These are phyloP conservation scores for Sporothrix dimorphospora DNA, from an alignment of 2,329 filamentous ascomycete genomes.

Conservation along the genomic window DNA sequence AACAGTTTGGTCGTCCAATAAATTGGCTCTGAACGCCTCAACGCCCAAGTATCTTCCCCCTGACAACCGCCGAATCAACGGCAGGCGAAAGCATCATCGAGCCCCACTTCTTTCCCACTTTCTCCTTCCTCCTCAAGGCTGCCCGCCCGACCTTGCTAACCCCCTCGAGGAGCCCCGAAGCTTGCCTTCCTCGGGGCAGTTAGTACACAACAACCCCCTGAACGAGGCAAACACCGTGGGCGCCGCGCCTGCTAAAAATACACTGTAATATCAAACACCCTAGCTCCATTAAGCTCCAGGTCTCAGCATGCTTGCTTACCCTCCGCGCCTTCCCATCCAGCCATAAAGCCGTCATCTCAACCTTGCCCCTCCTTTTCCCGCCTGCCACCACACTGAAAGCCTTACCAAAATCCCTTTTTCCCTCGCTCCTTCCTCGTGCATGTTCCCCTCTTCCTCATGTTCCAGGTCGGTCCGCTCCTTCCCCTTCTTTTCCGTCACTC, in stretches of 20 bases:
- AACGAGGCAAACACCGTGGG: not conserved
- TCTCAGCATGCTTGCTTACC: not conserved
- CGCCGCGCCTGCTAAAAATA: slow-evolving; percentile 14
- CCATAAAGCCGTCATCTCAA: not conserved
- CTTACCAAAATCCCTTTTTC: not conserved
- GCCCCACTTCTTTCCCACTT: slow-evolving; percentile 18
- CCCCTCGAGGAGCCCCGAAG: not conserved
- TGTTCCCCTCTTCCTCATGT: slow-evolving; percentile 5
- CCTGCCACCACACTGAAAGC: slow-evolving; percentile 1
- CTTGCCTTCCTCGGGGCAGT: not conserved
- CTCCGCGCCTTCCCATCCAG: not conserved
- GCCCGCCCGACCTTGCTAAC: not conserved
- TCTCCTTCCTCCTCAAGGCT: slow-evolving; percentile 1
- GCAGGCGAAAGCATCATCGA: slow-evolving; percentile 8
- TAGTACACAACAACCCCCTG: not conserved
- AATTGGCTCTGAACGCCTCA: not conserved
- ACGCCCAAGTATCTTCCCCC: not conserved
- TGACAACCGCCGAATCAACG: slow-evolving; percentile 18
- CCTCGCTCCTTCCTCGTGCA: slow-evolving; percentile 24
- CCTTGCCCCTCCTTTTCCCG: slow-evolving; percentile 29
- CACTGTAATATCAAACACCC: not conserved
- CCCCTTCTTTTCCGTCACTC: slow-evolving; percentile 3
- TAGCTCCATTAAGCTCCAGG: not conserved
- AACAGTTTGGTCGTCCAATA: not conserved
- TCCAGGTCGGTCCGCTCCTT: slow-evolving; percentile 10